Evolutionary conservation across 495 filamentous ascomycete genomes (phyloP).

Genomic region (Aspergillus sclerotiicarbonarius): DNA sequence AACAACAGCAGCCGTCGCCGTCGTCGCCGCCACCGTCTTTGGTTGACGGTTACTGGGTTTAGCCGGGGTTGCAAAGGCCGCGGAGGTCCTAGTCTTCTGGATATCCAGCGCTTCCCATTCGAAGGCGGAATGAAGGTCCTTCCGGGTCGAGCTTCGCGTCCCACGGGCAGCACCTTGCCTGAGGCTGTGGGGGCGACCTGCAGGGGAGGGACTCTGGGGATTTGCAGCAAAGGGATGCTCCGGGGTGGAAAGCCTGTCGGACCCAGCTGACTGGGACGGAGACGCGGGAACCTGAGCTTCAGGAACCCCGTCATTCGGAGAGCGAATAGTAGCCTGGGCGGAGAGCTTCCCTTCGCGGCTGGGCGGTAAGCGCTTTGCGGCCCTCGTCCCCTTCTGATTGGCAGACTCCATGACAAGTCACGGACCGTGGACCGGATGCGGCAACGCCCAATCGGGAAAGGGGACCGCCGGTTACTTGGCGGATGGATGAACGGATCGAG

Average conservation of each 20-base stretch:
- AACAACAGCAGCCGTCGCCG: background rate
- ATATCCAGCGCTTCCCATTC: slow-evolving; percentile 24
- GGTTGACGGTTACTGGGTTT: slow-evolving; percentile 1
- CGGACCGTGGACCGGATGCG: background rate
- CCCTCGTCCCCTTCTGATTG: slow-evolving; percentile 19
- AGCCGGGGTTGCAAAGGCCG: slow-evolving; percentile 3
- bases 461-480: background rate
- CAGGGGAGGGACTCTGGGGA: slow-evolving; percentile 5
- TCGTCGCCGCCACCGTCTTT: background rate
- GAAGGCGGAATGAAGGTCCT: slow-evolving; percentile 21
- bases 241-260: background rate
- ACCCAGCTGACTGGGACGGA: background rate
- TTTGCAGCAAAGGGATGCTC: background rate
- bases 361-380: slow-evolving; percentile 19
- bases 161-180: slow-evolving; percentile 26
- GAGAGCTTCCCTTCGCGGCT: slow-evolving; percentile 2
- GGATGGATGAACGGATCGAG: background rate
- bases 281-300: background rate
- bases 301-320: slow-evolving; percentile 3
- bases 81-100: slow-evolving; percentile 11
- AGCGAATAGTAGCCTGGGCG: slow-evolving; percentile 13
- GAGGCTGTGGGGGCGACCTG: slow-evolving; percentile 16
- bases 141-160: slow-evolving; percentile 20
- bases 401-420: slow-evolving; percentile 16
- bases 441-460: slow-evolving; percentile 3